Conservation (phyloP, 2,329 filamentous ascomycete species). For the Myriangium duriaei region DNA sequence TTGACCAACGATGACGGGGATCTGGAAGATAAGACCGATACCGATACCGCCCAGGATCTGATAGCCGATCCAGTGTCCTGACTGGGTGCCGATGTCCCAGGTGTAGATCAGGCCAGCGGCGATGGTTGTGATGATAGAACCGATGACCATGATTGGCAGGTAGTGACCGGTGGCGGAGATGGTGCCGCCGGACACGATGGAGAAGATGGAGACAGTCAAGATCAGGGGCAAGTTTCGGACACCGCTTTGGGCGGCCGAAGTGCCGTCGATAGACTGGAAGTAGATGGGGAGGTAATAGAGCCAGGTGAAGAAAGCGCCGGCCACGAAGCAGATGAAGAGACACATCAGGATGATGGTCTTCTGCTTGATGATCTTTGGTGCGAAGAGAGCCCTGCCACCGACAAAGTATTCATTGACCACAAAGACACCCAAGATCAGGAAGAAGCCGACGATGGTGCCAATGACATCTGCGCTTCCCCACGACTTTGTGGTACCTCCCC, state of each 20-base stretch:
- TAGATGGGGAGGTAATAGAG: conserved; percentile 21
- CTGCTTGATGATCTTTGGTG: conserved; percentile 26
- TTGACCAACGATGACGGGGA: conserved; percentile 30
- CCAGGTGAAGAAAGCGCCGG: conserved; percentile 13
- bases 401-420: conserved; percentile 24
- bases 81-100: conserved; percentile 24
- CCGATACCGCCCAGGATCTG: conserved; percentile 34
- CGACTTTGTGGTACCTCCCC: conserved; percentile 21
- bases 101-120: conserved; percentile 31
- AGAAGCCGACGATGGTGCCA: conserved; percentile 33
- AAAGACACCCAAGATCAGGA: conserved; percentile 25
- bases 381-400: conserved; percentile 31
- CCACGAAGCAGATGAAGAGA: conserved; percentile 25
- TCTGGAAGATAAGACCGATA: conserved; percentile 30
- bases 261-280: conserved; percentile 19
- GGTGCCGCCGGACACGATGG: conserved; percentile 16
- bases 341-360: conserved; percentile 25
- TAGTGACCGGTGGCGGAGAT: conserved; percentile 20
- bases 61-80: conserved; percentile 35
- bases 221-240: conserved; percentile 31
- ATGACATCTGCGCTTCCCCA: conserved; percentile 32
- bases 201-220: conserved; percentile 19
- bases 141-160: conserved; percentile 16
- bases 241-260: conserved; percentile 16
- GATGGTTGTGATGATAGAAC: conserved; percentile 21